Conservation (phyloP, 768 basidiomycete genomes). For the Xanthoconium stramineum region DNA sequence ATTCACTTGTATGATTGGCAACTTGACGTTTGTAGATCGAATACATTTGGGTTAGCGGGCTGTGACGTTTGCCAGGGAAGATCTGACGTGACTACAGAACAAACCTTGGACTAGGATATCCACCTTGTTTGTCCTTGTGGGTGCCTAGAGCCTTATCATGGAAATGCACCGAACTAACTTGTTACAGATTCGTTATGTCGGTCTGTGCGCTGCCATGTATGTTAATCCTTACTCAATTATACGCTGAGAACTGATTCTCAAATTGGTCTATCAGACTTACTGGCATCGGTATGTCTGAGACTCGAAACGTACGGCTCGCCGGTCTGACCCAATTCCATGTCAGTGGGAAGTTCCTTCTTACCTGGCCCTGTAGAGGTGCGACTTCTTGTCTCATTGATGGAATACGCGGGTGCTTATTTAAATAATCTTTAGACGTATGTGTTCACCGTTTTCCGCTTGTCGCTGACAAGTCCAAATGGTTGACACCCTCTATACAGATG, state of each 20-base stretch:
- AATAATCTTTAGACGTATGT: constrained; percentile 4
- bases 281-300: background rate
- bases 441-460: background rate
- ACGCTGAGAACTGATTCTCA: background rate
- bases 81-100: constrained; percentile 1
- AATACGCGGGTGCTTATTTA: background rate
- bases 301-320: too few relatives aligned
- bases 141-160: background rate
- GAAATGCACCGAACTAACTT: background rate
- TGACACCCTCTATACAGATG: background rate
- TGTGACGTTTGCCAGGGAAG: background rate
- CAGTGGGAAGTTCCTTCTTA: constrained; percentile 11
- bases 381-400: too few relatives aligned
- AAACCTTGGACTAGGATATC: constrained; percentile 3
- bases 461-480: background rate
- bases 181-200: constrained; percentile 11
- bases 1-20: background rate
- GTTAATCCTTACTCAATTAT: background rate
- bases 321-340: background rate
- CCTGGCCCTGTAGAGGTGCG: background rate
- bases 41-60: constrained; percentile 3
- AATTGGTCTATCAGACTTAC: background rate
- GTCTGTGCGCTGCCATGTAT: constrained; percentile 7
- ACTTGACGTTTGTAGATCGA: background rate
- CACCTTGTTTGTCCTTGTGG: constrained; percentile 1